Percentiles rank a stretch among this genome's conserved stretches.
Conservation (phyloP, 306 rosid genomes). For the Astragalus glycyphyllos region DNA sequence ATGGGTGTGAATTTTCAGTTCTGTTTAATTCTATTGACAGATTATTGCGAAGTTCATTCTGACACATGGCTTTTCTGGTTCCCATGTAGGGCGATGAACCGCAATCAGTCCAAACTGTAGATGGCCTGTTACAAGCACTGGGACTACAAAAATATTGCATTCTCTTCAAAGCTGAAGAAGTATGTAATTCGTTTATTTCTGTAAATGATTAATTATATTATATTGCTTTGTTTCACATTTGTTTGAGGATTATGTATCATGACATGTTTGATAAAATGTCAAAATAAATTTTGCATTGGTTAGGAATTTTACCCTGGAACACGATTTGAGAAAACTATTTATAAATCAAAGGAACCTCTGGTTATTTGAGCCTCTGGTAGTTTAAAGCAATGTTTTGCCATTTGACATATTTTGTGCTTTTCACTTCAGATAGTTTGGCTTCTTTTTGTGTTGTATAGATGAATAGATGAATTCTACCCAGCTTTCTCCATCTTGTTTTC, state of each 20-base stretch:
- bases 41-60: slow-evolving; percentile 30
- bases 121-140: slow-evolving; percentile 73
- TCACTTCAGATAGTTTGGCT: slow-evolving; percentile 6
- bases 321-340: slow-evolving; percentile 29
- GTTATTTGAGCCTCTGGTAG: slow-evolving; percentile 13
- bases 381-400: neutral
- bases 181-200: slow-evolving; percentile 53
- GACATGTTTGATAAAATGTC: slow-evolving; percentile 31
- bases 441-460: neutral
- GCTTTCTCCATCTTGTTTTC: slow-evolving; percentile 11
- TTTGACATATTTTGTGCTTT: slow-evolving; percentile 17
- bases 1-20: neutral
- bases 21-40: slow-evolving; percentile 20
- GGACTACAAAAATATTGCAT: slow-evolving; percentile 89
- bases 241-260: slow-evolving; percentile 19
- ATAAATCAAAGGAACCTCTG: slow-evolving; percentile 11
- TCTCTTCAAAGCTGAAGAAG: slow-evolving; percentile 95
- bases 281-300: slow-evolving; percentile 15
- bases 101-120: slow-evolving; percentile 73
- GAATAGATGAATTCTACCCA: slow-evolving; percentile 15
- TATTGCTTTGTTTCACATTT: slow-evolving; percentile 16
- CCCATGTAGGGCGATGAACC: slow-evolving; percentile 69
- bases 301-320: slow-evolving; percentile 13
- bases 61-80: slow-evolving; percentile 36
- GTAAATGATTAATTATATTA: slow-evolving; percentile 16